Base-by-base conservation (phyloP, 108 stramenopile species). In the Fragilariopsis cylindrus region DNA sequence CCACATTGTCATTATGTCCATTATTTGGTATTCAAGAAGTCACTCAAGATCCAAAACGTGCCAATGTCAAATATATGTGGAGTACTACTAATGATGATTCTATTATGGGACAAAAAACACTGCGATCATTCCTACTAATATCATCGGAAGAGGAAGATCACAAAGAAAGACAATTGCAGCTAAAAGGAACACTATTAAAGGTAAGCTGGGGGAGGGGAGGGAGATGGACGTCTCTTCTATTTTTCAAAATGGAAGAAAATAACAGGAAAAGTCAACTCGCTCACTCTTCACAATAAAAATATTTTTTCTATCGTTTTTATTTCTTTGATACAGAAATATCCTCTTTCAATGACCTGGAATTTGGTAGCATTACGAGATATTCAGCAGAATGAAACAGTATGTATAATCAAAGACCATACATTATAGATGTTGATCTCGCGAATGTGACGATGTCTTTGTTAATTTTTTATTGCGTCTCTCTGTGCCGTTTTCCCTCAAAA, bases 291-390 rank as follows among this genome's bases (percentile, higher is more conserved):
- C 30, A 30, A 30, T 30, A 30, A 30, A 30, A 30, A 30, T 1
- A 30, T 30, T 30, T 30, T 30, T 30, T 30, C 30, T 30, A 30
- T 30, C 30, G 30, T 30, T 30, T 30, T 30, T 30, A 30, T 30
- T 1, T 30, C 30, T 30, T 30, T 30, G 8, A 41, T 64, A 41
- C 63, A 67, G 48, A 8, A 67, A 67, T 67, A 48, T 21, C 15
- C 46, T 67, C 47, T 47, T 15, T 48, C 65, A 11, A 67, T 67
- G 65, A 48, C 65, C 13, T 67, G 65, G 65, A 47, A 67, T 67
- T 7, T 67, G 12, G 65, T 67, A 42, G 65, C 65, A 21, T 6
- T 67, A 6, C 40, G 65, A 48, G 65, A 67, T 21, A 1, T 67
- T n/a, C 13, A 67, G n/a, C 65, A 47, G 48, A 48, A 67, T 42